Base-by-base conservation (phyloP, 345 rosid species). In the Eucalyptus brandiana region DNA sequence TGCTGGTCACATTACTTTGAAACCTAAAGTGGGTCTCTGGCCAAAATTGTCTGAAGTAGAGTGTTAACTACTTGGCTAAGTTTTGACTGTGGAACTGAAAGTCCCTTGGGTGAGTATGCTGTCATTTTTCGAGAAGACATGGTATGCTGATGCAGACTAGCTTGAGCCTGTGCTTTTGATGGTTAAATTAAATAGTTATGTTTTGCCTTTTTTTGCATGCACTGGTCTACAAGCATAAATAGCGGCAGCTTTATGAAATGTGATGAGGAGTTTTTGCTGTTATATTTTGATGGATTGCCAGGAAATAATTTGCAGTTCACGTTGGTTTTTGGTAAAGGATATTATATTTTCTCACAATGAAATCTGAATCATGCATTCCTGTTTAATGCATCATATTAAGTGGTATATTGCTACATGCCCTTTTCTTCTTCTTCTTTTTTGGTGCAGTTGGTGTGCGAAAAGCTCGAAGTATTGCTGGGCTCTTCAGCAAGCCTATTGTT, bases 401-500 rank as follows among this genome's bases (percentile, higher is more conserved):
- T 76, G 83, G 16, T 37, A 21, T 21, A 37, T 76, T 37, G 83
- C 83, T 76, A 3, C 45, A 76, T 76, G 83, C 45, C 42, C 45
- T 37, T 76, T 37, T 19, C 15, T 40, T 76, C 48, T 86, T 65
- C 65, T 30, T 88, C 53, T 80, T 81, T 88, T 90, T 87, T 87
- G n/a, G 87, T 92, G 91, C 94, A 97, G 99, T 97, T 89, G 99
- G 99, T 37, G 97, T 96, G 91, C 96, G 87, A 93, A 97, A 97
- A 92, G 99, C 99, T 93, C 93, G 94, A 72, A 94, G 91, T 67
- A 92, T 96, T 91, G 99, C 98, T 89, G 94, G 97, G 86, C 81
- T 54, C 89, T 97, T 94, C 90, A 91, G 89, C 92, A 93, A 97
- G 83, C 98, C 99, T 34, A 93, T 97, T 12, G 86, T 97, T 51